A percentile compares a stretch with the other conserved stretches of the same genome.
Conservation (phyloP, 768 basidiomycete genomes). For the Cystofilobasidium bisporidii region DNA sequence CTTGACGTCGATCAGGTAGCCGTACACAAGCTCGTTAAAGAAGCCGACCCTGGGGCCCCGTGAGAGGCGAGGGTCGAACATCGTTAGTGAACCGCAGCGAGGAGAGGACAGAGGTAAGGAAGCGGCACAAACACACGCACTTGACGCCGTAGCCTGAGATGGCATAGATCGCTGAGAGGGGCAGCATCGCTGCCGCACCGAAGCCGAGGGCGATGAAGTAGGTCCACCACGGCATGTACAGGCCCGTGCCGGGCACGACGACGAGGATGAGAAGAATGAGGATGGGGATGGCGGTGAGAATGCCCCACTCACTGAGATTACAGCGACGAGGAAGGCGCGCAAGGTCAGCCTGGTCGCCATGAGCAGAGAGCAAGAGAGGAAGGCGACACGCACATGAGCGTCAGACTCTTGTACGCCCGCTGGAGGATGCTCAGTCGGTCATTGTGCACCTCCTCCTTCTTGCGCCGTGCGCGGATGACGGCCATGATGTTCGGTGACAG, state of each 20-base stretch:
- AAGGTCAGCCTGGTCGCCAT: too few relatives aligned
- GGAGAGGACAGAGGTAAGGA: too few relatives aligned
- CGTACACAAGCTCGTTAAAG: constrained; percentile 5
- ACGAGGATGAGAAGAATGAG: not conserved
- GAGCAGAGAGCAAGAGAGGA: too few relatives aligned
- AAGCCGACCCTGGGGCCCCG: too few relatives aligned
- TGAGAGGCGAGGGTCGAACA: too few relatives aligned
- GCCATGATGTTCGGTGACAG: not conserved
- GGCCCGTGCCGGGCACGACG: not conserved
- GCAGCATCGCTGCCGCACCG: constrained; percentile 1
- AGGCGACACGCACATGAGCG: not conserved
- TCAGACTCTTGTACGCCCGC: not conserved
- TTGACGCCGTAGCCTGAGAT: not conserved
- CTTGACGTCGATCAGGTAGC: not conserved
- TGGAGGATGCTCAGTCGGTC: not conserved
- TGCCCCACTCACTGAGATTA: not conserved
- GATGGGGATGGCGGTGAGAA: not conserved
- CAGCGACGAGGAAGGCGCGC: not conserved
- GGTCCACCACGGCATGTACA: constrained; percentile 6
- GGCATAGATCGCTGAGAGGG: not conserved
- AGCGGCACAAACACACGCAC: too few relatives aligned
- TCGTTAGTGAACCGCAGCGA: too few relatives aligned
- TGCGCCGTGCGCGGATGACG: not conserved
- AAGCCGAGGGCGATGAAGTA: not conserved
- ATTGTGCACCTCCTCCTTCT: not conserved